phyloP scores from a whole-genome alignment of 2,329 filamentous ascomycete species.

The Penicillium sp. region DNA sequence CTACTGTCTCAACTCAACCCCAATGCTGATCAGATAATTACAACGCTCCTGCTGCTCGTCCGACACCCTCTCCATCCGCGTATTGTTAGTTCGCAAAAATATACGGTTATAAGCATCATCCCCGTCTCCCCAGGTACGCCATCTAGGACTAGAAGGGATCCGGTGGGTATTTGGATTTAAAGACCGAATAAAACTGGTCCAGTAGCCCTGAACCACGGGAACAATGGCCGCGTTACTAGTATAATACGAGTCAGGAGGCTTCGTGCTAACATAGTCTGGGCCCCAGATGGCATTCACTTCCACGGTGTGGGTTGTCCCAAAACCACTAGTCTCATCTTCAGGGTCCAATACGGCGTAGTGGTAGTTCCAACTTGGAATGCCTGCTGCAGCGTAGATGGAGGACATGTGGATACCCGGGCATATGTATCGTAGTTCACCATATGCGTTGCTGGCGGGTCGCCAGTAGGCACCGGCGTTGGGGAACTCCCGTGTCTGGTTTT shows the following conservation, averaged over 20 bases:
- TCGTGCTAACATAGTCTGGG: conserved; percentile 52
- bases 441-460: conserved; percentile 58
- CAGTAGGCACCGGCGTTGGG: conserved; percentile 56
- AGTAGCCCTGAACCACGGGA: conserved; percentile 66
- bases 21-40: conserved; percentile 52
- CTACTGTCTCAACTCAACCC: conserved; percentile 49
- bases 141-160: conserved; percentile 48
- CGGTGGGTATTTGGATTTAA: conserved; percentile 65
- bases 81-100: conserved; percentile 46
- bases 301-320: conserved; percentile 66
- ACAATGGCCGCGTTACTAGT: conserved; percentile 59
- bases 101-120: conserved; percentile 38
- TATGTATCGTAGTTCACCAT: conserved; percentile 65
- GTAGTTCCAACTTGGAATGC: conserved; percentile 61
- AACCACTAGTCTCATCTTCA: conserved; percentile 50
- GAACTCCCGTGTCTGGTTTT: conserved; percentile 46
- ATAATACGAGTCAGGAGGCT: conserved; percentile 57
- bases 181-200: conserved; percentile 68
- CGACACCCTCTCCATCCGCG: conserved; percentile 49
- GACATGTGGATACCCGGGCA: conserved; percentile 62
- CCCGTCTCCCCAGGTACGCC: conserved; percentile 47
- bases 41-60: conserved; percentile 46
- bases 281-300: conserved; percentile 70
- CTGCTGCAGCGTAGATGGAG: conserved; percentile 37
- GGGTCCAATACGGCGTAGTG: conserved; percentile 67